Percentiles rank a stretch among this genome's conserved stretches.
These are phyloP conservation scores for Effrenium voratum DNA, from an alignment of 73 alveolate genomes.

Conservation along the genomic window DNA sequence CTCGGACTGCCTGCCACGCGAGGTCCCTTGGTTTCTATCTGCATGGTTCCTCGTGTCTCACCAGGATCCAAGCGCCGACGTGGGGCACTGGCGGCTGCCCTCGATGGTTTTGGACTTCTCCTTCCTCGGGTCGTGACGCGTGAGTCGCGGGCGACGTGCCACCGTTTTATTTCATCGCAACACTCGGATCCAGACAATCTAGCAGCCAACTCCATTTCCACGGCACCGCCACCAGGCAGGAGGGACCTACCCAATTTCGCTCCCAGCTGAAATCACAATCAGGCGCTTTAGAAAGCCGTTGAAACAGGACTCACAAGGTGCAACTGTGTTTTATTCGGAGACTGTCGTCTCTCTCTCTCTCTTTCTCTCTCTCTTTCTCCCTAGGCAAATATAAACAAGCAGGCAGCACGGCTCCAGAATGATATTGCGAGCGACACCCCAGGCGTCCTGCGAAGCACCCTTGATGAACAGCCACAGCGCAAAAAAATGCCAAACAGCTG, in stretches of 20 bases:
- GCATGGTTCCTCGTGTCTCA: background rate
- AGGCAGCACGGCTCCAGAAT: slow-evolving; percentile 97
- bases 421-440: slow-evolving; percentile 99
- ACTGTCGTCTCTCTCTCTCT: too few relatives aligned
- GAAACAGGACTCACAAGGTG: too few relatives aligned
- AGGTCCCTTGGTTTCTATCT: background rate
- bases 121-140: slow-evolving; percentile 12
- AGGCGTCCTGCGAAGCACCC: slow-evolving; percentile 98
- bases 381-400: too few relatives aligned
- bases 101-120: slow-evolving; percentile 89
- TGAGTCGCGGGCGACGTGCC: too few relatives aligned
- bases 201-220: slow-evolving; percentile 99
- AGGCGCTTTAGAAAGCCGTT: too few relatives aligned
- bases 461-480: too few relatives aligned
- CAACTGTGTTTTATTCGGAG: too few relatives aligned
- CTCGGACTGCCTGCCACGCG: background rate
- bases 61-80: background rate
- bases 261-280: too few relatives aligned
- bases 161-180: background rate
- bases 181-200: slow-evolving; percentile 94
- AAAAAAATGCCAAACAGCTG: too few relatives aligned
- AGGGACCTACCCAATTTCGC: slow-evolving; percentile 93
- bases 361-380: too few relatives aligned
- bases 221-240: slow-evolving; percentile 99
- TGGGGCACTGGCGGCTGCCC: slow-evolving; percentile 87